Conservation (phyloP, 2,329 filamentous ascomycete genomes). For the Ceratocystis huliohia region DNA sequence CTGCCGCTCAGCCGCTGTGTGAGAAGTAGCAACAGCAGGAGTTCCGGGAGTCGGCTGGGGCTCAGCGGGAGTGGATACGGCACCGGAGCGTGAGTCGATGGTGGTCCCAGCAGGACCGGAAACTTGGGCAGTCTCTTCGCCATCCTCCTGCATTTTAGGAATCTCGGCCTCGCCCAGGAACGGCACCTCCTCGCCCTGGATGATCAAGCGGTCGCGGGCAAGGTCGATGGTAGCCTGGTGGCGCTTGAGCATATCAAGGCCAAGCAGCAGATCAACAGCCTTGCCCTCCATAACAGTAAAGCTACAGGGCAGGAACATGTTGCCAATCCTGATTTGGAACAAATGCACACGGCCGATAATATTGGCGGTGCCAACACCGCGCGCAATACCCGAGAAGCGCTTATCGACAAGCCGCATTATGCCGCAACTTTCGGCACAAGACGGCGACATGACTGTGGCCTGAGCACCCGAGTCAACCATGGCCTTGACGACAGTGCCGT, state of each 20-base stretch:
- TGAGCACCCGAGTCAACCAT: conserved; percentile 96
- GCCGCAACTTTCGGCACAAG: conserved; percentile 78
- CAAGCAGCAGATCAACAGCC: conserved; percentile 81
- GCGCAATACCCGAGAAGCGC: conserved; percentile 81
- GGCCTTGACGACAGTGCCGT: conserved; percentile 81
- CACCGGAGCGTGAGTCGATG: conserved; percentile 73
- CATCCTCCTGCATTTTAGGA: conserved; percentile 66
- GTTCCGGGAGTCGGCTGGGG: conserved; percentile 24
- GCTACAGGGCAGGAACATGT: conserved; percentile 75
- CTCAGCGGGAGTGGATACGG: conserved; percentile 36
- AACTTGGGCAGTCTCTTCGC: conserved; percentile 64
- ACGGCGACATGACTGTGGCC: conserved; percentile 96
- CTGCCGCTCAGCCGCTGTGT: neutral
- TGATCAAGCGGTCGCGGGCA: conserved; percentile 68
- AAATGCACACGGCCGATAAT: conserved; percentile 93
- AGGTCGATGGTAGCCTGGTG: conserved; percentile 91
- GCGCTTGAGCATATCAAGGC: conserved; percentile 91
- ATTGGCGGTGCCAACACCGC: conserved; percentile 83
- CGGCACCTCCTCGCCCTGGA: conserved; percentile 74
- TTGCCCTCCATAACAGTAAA: conserved; percentile 99
- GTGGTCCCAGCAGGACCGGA: conserved; percentile 78
- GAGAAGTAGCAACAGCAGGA: conserved; percentile 18
- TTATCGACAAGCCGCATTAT: conserved; percentile 94
- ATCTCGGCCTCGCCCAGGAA: conserved; percentile 92
- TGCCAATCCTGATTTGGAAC: conserved; percentile 86